Evolutionary conservation across 768 basidiomycete genomes (phyloP), one percentile per base, ranked within the genome.

Genomic region (Rickenella mellea): DNA sequence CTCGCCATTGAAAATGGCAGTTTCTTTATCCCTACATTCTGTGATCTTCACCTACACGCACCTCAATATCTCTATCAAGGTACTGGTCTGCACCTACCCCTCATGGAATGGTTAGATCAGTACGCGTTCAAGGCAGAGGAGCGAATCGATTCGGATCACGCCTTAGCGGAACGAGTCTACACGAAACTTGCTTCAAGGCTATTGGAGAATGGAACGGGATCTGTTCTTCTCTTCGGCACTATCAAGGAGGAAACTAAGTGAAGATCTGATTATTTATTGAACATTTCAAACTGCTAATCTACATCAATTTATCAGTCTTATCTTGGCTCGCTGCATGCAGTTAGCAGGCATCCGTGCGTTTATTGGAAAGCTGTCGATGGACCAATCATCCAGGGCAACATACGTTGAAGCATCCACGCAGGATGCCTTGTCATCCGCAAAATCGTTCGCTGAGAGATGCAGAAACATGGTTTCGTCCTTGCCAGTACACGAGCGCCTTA

Each of bases 301-400:
- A 12, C 25, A n/a, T n/a, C n/a, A n/a, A n/a, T 41, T 33, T 31
- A 12, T 4, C 30, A 93, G 89, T 56, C 52, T 93, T 17, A 79
- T 91, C 20, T 74, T 94, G 0, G 89, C 90, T 3, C 63, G 77
- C 27, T 70, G 66, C 10, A 87, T 93, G 76, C 80, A 80, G 46
- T 51, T 59, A 0, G 73, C 73, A 15, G 88, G 91, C 4, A 50
- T 93, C 14, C 68, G 91, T 25, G 86, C 78, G 0, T 86, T 84
- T 48, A 71, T 94, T n/a, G 91, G 90, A 14, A 94, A 93, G 56
- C 65, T 94, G 9, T 88, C 87, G 0, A 92, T 92, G 90, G 88
- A 91, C 56, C 78, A 75, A 20, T 85, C 81, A 5, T 74, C 77
- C 5, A 69, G 78, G 1, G 71, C 77, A 0, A 72, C 80, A 1